Evolutionary conservation across 352 stramenopile genomes (phyloP).

Genomic region (Phytophthora uliginosa): DNA sequence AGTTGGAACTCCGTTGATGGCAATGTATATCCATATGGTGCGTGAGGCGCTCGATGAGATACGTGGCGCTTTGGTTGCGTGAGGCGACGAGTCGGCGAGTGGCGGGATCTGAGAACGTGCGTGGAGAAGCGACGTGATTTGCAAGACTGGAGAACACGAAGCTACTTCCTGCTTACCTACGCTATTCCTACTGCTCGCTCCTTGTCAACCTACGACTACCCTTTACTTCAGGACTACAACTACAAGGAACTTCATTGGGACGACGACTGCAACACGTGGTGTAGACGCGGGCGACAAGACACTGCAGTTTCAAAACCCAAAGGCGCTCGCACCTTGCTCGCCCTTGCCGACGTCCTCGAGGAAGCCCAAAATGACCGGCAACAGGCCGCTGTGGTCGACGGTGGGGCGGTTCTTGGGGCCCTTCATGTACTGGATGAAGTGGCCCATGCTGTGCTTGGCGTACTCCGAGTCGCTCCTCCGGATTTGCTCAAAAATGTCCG

Average conservation of each 20-base stretch:
- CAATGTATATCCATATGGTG: not conserved
- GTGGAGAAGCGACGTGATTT: constrained; percentile 25
- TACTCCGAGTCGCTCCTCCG: constrained; percentile 81
- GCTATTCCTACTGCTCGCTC: constrained; percentile 38
- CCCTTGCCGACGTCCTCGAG: constrained; percentile 75
- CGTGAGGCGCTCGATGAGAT: not conserved
- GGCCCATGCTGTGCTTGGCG: constrained; percentile 87
- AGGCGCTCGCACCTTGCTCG: constrained; percentile 68
- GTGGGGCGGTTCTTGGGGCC: constrained; percentile 89
- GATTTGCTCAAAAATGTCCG: constrained; percentile 90
- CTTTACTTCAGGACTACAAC: constrained; percentile 32
- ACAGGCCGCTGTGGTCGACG: constrained; percentile 73
- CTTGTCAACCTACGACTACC: constrained; percentile 37
- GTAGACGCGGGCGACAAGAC: constrained; percentile 34
- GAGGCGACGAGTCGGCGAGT: constrained; percentile 12
- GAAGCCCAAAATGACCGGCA: constrained; percentile 80
- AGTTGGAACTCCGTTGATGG: not conserved
- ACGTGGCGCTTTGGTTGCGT: not conserved
- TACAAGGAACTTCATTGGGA: constrained; percentile 36
- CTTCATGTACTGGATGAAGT: constrained; percentile 86
- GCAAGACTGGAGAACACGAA: constrained; percentile 5
- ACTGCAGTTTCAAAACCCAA: constrained; percentile 76
- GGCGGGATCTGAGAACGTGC: constrained; percentile 29
- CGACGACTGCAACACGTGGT: constrained; percentile 34
- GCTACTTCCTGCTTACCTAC: constrained; percentile 20